Evolutionary conservation across 2,329 filamentous ascomycete species (phyloP), one percentile per base, ranked within the genome.

Genomic region (Fusarium dimerum): DNA sequence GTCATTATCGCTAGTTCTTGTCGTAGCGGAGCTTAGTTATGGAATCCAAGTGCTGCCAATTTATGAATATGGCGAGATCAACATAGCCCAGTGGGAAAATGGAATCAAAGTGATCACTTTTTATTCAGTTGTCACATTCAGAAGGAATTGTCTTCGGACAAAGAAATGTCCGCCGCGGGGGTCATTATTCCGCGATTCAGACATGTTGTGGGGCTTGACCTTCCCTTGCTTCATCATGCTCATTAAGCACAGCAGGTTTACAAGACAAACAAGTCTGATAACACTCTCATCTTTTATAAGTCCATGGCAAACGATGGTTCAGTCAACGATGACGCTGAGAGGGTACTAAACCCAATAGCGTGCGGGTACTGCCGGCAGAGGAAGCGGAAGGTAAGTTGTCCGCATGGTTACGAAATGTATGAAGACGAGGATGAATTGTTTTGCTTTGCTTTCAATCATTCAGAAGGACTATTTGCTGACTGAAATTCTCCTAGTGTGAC

Each of bases 311-410:
- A 46, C 38, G 17, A 45, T 54, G 56, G 52, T 3, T 6, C 10
- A 17, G 36, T 11, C 4, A 55, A 59, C 5, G 45, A 48, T 29
- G 52, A 55, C 32, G 40, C 30, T 26, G 62, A 55, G 40, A 54
- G 49, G 46, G 46, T 44, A 39, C 38, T 66, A 29, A 68, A 68
- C 38, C 66, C 68, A 5, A 70, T 70, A 43, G 70, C 69, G 7
- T 71, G 68, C 8, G 66, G 66, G 26, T 55, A 64, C 32, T 71
- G 69, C 45, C 64, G 68, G 12, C 67, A 68, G 32, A 63, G 64
- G 41, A 71, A 71, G 36, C 66, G 69, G 43, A 68, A 66, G 58
- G 68, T 71, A 43, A 56, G 59, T 36, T 2, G 10, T 13, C 13
- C 15, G 32, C 32, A 36, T 36, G 10, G 32, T 9, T 6, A 9